These are phyloP conservation scores for Coemansia furcata DNA, from an alignment of 192 early-diverging fungal genomes.

Conservation along the genomic window DNA sequence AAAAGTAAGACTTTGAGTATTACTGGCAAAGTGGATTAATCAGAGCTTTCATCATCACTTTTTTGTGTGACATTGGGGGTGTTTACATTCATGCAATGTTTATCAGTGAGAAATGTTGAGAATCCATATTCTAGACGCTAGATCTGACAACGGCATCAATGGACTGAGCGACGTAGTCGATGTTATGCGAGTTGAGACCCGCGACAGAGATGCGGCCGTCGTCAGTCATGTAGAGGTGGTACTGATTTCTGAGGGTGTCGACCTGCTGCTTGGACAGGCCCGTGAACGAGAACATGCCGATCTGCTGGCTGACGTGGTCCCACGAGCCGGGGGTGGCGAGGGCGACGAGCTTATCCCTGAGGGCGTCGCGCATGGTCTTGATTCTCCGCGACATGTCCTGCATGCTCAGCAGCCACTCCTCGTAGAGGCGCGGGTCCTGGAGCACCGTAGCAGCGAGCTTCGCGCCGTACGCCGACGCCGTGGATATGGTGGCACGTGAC, in stretches of 20 bases:
- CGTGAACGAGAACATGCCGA: constrained; percentile 99
- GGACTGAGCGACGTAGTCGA: constrained; percentile 84
- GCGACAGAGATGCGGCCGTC: constrained; percentile 97
- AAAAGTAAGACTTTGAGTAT: too few relatives aligned
- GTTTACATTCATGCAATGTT: neutral
- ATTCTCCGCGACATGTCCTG: constrained; percentile 87
- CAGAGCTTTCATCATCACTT: too few relatives aligned
- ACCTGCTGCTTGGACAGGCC: constrained; percentile 78
- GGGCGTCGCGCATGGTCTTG: constrained; percentile 76
- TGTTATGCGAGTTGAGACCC: constrained; percentile 84
- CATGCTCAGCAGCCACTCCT: constrained; percentile 81
- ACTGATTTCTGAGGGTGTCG: constrained; percentile 74
- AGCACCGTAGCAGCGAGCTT: constrained; percentile 82
- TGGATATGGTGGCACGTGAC: constrained; percentile 84
- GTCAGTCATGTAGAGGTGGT: constrained; percentile 91
- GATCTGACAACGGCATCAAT: constrained; percentile 86
- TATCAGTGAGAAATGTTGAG: too few relatives aligned
- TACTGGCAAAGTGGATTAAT: too few relatives aligned
- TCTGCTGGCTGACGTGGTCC: constrained; percentile 94
- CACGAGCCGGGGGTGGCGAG: constrained; percentile 89
- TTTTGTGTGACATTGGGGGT: neutral
- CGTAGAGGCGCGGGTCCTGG: constrained; percentile 73
- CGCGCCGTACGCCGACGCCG: constrained; percentile 87
- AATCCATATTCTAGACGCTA: neutral
- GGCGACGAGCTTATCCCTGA: constrained; percentile 63